Conservation (phyloP, 169 alveolate genomes). For the Eimeria mitis region DNA sequence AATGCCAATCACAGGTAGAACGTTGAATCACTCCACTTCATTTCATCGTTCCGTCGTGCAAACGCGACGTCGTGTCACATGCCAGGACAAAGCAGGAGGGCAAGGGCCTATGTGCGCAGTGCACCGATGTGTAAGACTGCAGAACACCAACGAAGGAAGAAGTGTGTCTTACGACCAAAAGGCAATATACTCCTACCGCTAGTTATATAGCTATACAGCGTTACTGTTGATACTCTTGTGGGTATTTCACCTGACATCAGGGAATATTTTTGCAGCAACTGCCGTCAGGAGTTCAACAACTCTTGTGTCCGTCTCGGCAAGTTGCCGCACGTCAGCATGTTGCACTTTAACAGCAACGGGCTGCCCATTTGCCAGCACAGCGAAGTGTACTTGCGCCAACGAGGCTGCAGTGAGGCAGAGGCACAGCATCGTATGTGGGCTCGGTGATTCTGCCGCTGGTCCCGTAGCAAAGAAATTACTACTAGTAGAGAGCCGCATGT, state of each 20-base stretch:
- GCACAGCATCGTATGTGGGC: neutral
- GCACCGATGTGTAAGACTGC: neutral
- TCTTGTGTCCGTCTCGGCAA: slow-evolving; percentile 86
- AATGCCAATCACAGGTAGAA: neutral
- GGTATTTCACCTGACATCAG: slow-evolving; percentile 76
- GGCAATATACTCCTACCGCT: neutral
- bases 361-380: slow-evolving; percentile 86
- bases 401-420: slow-evolving; percentile 84
- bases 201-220: neutral
- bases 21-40: neutral
- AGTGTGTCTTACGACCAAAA: neutral
- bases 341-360: slow-evolving; percentile 90
- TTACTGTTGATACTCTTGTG: neutral
- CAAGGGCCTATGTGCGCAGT: neutral
- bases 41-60: neutral
- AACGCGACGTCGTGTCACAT: neutral
- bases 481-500: too few species aligned
- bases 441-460: neutral
- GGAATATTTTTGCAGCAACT: slow-evolving; percentile 83
- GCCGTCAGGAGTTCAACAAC: slow-evolving; percentile 80
- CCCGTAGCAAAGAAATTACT: neutral
- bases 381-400: slow-evolving; percentile 90
- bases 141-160: neutral
- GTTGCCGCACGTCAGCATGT: slow-evolving; percentile 87
- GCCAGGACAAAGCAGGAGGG: neutral